Base-by-base conservation (phyloP, 2,329 filamentous ascomycete species). In the Zalaria obscura region DNA sequence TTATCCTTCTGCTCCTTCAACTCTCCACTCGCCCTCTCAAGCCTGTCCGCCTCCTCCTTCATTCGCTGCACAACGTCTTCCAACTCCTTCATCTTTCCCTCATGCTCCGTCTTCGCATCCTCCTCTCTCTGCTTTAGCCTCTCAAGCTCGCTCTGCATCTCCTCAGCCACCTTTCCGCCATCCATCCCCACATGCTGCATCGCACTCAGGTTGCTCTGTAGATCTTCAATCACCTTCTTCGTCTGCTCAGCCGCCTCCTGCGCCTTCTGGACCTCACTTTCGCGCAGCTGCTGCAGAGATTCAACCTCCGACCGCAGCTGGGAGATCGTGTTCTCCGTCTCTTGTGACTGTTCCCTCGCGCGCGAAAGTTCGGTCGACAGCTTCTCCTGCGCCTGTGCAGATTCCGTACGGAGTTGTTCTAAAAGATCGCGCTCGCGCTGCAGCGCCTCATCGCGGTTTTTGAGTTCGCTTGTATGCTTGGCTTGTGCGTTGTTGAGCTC, bases 171-270 rank as follows among this genome's bases (percentile, higher is more conserved):
- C 10, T 44, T 36, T 25, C 43, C 42, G n/a, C 47, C 47, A 33
- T 51, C 47, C 7, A 31, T 45, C 27, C 48, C 53, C 25, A 50
- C 46, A 11, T 48, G 42, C 35, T 53, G 49, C 18, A 53, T 42
- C 36, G 48, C 47, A n/a, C 39, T 29, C n/a, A 55, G 34, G 38
- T 49, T 47, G 7, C 45, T 40, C 27, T 49, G 48, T 4, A 55
- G 45, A 25, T 42, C 42, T 28, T 48, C 28, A 9, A 47, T 38
- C 5, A 44, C 27, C n/a, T 40, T 39, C 4, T 37, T 40, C 27
- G 40, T 26, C n/a, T 37, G 40, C 10, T 45, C 41, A 1, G 25
- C 40, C 3, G 38, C 35, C n/a, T 33, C 25, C n/a, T 34, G 32
- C 3, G 38, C n/a, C 27, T 39, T 34, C 9, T 35, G 34, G 18